Evolutionary conservation across 1,284 basidiomycete genomes (phyloP).

Genomic region (Marasmius tenuissimus): DNA sequence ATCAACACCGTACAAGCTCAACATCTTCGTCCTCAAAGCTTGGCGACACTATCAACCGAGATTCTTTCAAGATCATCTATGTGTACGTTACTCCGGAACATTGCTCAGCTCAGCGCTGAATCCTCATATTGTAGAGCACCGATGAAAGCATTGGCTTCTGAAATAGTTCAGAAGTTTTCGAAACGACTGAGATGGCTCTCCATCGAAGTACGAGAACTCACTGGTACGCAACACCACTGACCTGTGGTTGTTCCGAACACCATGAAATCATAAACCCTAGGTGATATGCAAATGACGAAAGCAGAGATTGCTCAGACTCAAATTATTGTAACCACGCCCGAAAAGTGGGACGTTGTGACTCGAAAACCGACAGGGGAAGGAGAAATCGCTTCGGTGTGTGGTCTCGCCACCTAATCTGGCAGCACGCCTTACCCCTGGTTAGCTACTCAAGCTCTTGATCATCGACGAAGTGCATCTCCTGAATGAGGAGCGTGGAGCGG

Average conservation of each 20-base stretch:
- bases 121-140: slow-evolving; percentile 65
- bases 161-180: slow-evolving; percentile 91
- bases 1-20: slow-evolving; percentile 59
- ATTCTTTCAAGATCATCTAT: slow-evolving; percentile 96
- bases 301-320: slow-evolving; percentile 95
- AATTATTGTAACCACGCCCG: slow-evolving; percentile 98
- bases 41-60: slow-evolving; percentile 59
- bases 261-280: slow-evolving; percentile 34
- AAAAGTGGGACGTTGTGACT: slow-evolving; percentile 99
- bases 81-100: slow-evolving; percentile 55
- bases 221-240: slow-evolving; percentile 48
- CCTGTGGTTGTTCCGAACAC: not conserved
- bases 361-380: slow-evolving; percentile 96
- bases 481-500: slow-evolving; percentile 97
- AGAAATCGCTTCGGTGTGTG: slow-evolving; percentile 80
- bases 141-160: slow-evolving; percentile 97
- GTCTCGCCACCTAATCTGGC: slow-evolving; percentile 22
- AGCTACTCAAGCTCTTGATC: slow-evolving; percentile 94
- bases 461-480: slow-evolving; percentile 98
- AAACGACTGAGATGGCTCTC: slow-evolving; percentile 91
- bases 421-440: slow-evolving; percentile 12
- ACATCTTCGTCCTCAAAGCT: slow-evolving; percentile 35
- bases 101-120: not conserved
- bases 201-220: slow-evolving; percentile 89
- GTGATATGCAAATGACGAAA: slow-evolving; percentile 98